phyloP scores from a whole-genome alignment of 257 asterid genomes.

The Solanum chiquidenum region DNA sequence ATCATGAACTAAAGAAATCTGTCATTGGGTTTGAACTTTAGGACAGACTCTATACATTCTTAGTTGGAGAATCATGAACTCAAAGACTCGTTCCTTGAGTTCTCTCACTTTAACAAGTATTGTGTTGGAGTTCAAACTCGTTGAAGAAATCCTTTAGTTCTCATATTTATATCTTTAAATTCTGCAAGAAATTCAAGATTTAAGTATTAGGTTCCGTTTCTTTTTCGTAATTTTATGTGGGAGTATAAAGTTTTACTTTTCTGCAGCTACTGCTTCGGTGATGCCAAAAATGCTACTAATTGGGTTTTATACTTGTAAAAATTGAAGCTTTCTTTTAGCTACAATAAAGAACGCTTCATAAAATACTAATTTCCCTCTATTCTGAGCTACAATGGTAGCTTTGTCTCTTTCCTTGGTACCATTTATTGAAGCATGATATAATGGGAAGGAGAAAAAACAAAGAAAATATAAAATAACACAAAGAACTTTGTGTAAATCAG shows the following conservation, averaged over 20 bases:
- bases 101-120: background rate
- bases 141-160: background rate
- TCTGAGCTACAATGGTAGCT: background rate
- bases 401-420: background rate
- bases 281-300: background rate
- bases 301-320: background rate
- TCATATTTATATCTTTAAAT: no score
- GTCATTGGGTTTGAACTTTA: background rate
- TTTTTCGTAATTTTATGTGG: background rate
- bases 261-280: background rate
- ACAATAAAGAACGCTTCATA: background rate
- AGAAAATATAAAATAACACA: background rate
- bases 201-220: background rate
- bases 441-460: no score
- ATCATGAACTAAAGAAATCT: background rate
- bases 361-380: background rate
- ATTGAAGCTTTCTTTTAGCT: background rate
- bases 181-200: background rate
- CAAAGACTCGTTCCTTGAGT: background rate
- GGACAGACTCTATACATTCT: background rate
- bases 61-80: background rate
- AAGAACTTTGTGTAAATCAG: background rate
- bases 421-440: background rate
- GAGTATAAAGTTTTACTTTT: background rate
- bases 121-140: background rate